Evolutionary conservation across 2,329 filamentous ascomycete species (phyloP).

Genomic region (Sclerotinia minor): DNA sequence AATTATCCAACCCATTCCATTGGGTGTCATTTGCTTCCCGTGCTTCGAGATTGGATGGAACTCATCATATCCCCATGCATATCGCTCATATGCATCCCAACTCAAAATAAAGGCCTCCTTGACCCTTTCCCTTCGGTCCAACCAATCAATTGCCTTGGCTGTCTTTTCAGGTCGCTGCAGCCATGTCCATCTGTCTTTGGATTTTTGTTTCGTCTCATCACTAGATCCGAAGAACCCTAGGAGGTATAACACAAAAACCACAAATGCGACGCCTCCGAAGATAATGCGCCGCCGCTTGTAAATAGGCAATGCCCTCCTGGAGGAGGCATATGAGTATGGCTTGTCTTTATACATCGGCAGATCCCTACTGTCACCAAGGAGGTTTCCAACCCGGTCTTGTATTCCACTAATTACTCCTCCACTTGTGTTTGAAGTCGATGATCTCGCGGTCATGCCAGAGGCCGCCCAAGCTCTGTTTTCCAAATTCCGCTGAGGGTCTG

Average conservation of each 20-base stretch:
- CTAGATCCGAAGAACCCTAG: conserved; percentile 57
- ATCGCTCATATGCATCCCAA: conserved; percentile 88
- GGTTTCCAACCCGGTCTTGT: conserved; percentile 61
- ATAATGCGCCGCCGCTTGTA: conserved; percentile 65
- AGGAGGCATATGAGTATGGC: conserved; percentile 71
- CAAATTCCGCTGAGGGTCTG: conserved; percentile 61
- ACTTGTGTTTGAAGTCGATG: conserved; percentile 33
- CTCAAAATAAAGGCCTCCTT: conserved; percentile 87
- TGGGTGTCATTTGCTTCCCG: conserved; percentile 79
- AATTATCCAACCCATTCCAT: conserved; percentile 96
- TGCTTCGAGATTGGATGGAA: conserved; percentile 81
- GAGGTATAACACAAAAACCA: conserved; percentile 67
- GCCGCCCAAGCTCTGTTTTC: conserved; percentile 68
- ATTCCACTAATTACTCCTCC: conserved; percentile 52
- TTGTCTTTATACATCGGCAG: conserved; percentile 99
- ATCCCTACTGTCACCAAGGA: conserved; percentile 61
- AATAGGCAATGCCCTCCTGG: conserved; percentile 57
- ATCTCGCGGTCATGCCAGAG: conserved; percentile 48
- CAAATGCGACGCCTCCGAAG: conserved; percentile 51
- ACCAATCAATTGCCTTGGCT: conserved; percentile 64
- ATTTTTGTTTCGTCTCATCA: conserved; percentile 39
- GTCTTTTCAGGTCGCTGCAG: conserved; percentile 51
- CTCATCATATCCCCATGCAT: conserved; percentile 92
- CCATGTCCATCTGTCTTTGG: conserved; percentile 58
- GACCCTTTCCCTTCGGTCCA: conserved; percentile 73